These are phyloP conservation scores for Scutellaria barbata DNA, from an alignment of 257 asterid genomes.

Conservation along the genomic window DNA sequence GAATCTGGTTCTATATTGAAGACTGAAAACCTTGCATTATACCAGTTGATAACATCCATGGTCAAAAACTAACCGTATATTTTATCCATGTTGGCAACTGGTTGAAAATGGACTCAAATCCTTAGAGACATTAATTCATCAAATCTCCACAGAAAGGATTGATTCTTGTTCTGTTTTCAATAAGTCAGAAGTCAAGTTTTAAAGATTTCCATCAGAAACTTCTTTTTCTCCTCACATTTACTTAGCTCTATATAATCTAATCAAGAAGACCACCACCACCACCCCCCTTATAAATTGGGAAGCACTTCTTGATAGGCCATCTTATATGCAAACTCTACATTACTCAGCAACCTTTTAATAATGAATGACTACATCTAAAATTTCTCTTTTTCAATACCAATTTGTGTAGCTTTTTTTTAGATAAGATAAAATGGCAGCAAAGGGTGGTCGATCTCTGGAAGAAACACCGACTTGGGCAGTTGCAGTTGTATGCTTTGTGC, in stretches of 20 bases:
- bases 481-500: conserved; percentile 60
- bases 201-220: neutral
- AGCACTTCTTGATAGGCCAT: conserved; percentile 7
- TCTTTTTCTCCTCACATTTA: neutral
- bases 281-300: neutral
- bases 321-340: conserved; percentile 2
- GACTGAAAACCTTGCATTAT: no score
- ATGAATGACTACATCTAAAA: neutral
- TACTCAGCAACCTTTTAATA: neutral
- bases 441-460: conserved; percentile 48
- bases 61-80: no score
- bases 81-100: no score
- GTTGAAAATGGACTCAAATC: no score
- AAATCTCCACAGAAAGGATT: no score
- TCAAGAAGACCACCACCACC: neutral
- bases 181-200: conserved; percentile 40
- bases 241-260: conserved; percentile 24
- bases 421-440: conserved; percentile 42
- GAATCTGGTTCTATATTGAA: no score
- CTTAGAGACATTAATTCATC: neutral
- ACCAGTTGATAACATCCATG: no score
- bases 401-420: neutral
- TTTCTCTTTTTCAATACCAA: neutral
- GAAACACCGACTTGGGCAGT: conserved; percentile 73
- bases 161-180: neutral